A percentile compares a stretch with the other conserved stretches of the same genome.
Evolutionary conservation across 768 basidiomycete species (phyloP).

Genomic region (Suillus decipiens): DNA sequence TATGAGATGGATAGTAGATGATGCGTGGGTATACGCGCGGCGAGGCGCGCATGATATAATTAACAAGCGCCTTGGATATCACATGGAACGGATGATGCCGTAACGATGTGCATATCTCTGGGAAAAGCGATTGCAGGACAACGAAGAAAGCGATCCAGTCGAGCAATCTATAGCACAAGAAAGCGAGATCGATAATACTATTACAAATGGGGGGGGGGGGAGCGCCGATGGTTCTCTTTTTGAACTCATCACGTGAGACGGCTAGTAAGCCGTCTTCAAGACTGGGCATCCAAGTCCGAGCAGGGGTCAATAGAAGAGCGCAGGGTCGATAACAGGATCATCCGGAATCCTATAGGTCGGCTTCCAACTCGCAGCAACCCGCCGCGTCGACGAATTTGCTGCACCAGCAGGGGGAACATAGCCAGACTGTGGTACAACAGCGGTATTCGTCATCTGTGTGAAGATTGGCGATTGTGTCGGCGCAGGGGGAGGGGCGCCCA

Average conservation of each 20-base stretch:
- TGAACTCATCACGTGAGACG: background rate
- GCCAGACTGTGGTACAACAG: slow-evolving; percentile 13
- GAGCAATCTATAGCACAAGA: slow-evolving; percentile 7
- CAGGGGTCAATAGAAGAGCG: slow-evolving; percentile 31
- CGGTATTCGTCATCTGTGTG: slow-evolving; percentile 29
- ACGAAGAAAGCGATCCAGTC: slow-evolving; percentile 8
- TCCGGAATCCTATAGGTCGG: slow-evolving; percentile 17
- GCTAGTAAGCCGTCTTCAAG: background rate
- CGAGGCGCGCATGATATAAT: background rate
- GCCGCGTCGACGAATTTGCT: slow-evolving; percentile 46
- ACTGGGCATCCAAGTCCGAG: slow-evolving; percentile 32
- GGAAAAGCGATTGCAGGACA: background rate
- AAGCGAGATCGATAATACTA: slow-evolving; percentile 10
- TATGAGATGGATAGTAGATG: slow-evolving; percentile 4
- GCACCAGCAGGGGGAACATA: slow-evolving; percentile 63
- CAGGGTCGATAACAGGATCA: slow-evolving; percentile 33
- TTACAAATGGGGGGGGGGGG: slow-evolving; percentile 6
- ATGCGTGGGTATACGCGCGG: background rate
- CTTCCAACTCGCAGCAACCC: slow-evolving; percentile 57
- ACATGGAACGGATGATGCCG: slow-evolving; percentile 4
- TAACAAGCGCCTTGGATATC: slow-evolving; percentile 3
- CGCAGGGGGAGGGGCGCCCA: slow-evolving; percentile 18
- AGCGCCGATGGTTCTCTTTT: slow-evolving; percentile 14
- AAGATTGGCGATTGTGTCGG: slow-evolving; percentile 22
- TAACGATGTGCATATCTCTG: background rate